Evolutionary conservation across 352 stramenopile genomes (phyloP).

Genomic region (Phytophthora meadii): DNA sequence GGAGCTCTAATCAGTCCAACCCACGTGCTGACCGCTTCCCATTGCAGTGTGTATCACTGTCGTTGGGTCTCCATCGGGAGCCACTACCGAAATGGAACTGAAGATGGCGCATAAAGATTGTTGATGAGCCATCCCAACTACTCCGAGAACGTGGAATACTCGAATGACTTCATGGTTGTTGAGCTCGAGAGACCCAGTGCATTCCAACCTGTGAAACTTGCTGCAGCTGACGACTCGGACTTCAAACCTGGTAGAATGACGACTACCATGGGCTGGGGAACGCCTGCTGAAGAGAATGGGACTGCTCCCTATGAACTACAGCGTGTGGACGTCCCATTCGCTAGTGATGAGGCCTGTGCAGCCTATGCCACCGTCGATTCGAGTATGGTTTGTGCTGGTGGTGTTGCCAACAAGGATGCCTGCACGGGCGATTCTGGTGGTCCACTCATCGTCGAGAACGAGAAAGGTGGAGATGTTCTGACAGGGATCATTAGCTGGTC

Average conservation of each 20-base stretch:
- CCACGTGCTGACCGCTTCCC: slow-evolving; percentile 19
- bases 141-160: slow-evolving; percentile 6
- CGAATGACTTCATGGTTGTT: slow-evolving; percentile 52
- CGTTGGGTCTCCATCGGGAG: slow-evolving; percentile 13
- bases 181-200: neutral
- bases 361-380: slow-evolving; percentile 25
- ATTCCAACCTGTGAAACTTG: slow-evolving; percentile 1
- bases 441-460: slow-evolving; percentile 34
- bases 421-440: slow-evolving; percentile 60
- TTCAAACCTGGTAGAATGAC: slow-evolving; percentile 29
- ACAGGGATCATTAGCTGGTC: slow-evolving; percentile 57
- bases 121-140: slow-evolving; percentile 29
- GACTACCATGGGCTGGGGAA: slow-evolving; percentile 27
- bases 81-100: slow-evolving; percentile 23
- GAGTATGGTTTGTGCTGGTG: slow-evolving; percentile 58
- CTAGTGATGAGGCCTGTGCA: slow-evolving; percentile 39
- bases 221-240: neutral
- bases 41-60: slow-evolving; percentile 1
- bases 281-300: slow-evolving; percentile 21
- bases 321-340: slow-evolving; percentile 40
- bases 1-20: slow-evolving; percentile 15
- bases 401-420: slow-evolving; percentile 38
- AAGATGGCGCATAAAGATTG: slow-evolving; percentile 19
- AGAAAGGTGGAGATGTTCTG: slow-evolving; percentile 28
- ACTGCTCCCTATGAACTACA: slow-evolving; percentile 31